phyloP scores from a whole-genome alignment of 1,139 yeast genomes.

The Sugiyamaella japonica region DNA sequence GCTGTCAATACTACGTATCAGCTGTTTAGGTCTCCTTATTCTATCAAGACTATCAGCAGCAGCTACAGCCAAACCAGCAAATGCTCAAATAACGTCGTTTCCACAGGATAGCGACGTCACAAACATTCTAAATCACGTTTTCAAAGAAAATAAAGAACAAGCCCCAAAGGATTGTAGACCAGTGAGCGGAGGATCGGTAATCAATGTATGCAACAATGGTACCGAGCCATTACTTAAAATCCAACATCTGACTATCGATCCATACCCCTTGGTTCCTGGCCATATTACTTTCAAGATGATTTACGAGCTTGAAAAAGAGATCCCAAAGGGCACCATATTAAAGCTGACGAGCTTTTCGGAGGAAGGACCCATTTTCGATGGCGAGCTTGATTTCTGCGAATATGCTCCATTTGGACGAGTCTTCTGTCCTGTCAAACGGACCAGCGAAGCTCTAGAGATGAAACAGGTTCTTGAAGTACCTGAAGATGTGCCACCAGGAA shows the following conservation, averaged over 20 bases:
- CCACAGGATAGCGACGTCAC: constrained; percentile 3
- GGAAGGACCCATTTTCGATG: constrained; percentile 26
- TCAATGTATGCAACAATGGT: constrained; percentile 32
- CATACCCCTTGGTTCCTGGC: constrained; percentile 37
- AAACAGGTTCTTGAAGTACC: constrained; percentile 34
- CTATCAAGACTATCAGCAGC: background rate
- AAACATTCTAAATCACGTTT: constrained; percentile 10
- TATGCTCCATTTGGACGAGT: constrained; percentile 32
- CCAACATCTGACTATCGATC: constrained; percentile 27
- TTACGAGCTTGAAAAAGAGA: constrained; percentile 26
- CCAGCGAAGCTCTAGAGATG: constrained; percentile 20
- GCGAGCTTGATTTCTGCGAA: constrained; percentile 33
- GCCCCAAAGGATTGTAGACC: constrained; percentile 22
- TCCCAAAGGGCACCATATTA: constrained; percentile 31
- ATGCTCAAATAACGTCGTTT: background rate
- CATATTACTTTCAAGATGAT: constrained; percentile 30
- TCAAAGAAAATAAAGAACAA: background rate
- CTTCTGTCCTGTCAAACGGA: constrained; percentile 32
- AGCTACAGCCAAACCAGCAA: background rate
- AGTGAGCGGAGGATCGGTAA: constrained; percentile 21
- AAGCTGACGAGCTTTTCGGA: constrained; percentile 30
- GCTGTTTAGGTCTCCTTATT: constrained; percentile 1
- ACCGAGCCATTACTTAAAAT: constrained; percentile 29
- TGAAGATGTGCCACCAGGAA: constrained; percentile 32
- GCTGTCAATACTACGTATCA: background rate